Conservation (phyloP, 164 flowering plant species). For the Malania oleifera region DNA sequence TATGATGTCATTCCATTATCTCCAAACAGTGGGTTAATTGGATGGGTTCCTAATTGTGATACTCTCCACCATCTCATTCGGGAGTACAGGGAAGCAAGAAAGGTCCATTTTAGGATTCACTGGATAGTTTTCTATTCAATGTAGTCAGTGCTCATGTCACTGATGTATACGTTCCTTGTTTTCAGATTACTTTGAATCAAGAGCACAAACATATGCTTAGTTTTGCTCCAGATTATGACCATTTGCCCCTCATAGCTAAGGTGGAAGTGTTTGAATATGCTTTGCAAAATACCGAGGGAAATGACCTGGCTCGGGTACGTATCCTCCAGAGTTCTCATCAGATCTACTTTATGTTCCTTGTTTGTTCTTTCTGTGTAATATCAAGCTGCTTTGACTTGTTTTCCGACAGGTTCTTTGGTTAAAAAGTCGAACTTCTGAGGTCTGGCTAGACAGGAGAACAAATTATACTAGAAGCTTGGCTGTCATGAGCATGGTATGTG, state of each 20-base stretch:
- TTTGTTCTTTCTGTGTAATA: neutral
- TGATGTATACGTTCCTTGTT: slow-evolving; percentile 11
- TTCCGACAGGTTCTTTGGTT: slow-evolving; percentile 85
- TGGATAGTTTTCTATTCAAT: neutral
- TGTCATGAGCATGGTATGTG: slow-evolving; percentile 97
- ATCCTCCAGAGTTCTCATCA: slow-evolving; percentile 1
- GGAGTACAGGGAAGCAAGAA: slow-evolving; percentile 93
- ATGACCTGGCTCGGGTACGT: slow-evolving; percentile 81
- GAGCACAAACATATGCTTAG: slow-evolving; percentile 90
- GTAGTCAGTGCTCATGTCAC: slow-evolving; percentile 1
- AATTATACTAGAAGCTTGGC: slow-evolving; percentile 98
- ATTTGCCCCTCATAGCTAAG: slow-evolving; percentile 91
- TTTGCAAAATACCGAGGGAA: slow-evolving; percentile 83
- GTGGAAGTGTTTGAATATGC: slow-evolving; percentile 98
- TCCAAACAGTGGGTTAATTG: slow-evolving; percentile 96
- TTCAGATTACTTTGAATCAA: slow-evolving; percentile 82
- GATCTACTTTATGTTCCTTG: neutral
- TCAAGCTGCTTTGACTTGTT: neutral
- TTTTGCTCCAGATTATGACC: slow-evolving; percentile 95
- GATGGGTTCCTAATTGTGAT: slow-evolving; percentile 97
- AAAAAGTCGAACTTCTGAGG: slow-evolving; percentile 96
- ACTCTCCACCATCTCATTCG: slow-evolving; percentile 91
- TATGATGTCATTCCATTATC: slow-evolving; percentile 91
- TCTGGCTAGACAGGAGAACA: slow-evolving; percentile 95
- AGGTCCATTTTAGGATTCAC: slow-evolving; percentile 45